Base-by-base conservation (phyloP, 2,329 filamentous ascomycete genomes). In the Monilinia aucupariae region DNA sequence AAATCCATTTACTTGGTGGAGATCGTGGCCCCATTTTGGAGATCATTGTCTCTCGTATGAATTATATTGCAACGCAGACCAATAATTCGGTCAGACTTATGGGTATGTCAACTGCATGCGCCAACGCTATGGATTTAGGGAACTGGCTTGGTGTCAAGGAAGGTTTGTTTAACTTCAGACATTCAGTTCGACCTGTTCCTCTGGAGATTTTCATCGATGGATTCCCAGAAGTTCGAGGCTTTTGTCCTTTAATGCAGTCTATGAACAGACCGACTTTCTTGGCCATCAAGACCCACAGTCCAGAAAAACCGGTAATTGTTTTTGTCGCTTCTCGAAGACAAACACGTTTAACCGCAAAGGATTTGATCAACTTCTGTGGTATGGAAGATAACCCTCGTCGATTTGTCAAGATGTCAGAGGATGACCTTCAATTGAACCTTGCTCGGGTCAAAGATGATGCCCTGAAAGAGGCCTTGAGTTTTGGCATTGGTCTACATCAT, bases 51-150 rank as follows among this genome's bases (percentile, higher is more conserved):
- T 88, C 85, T 43, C 84, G 85, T 70, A 97, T 99, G 96, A 99
- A 99, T 75, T 99, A 97, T 75, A 99, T 99, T 71, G 94, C 93
- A 1, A 90, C 92, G 2, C 92, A 96, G 66, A 96, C 91, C 48
- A 92, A 96, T 72, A 91, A 88, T 59, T 85, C 91, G 0, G 93
- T 99, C 27, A 85, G 94, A 5, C 80, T 99, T 6, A 82, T 99
- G 66, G 94, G 94, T n/a, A 99, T 99, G 96, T 99, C 94, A 2
- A 99, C 94, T 22, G 96, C 94, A 12, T 97, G 93, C 71, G 94
- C 94, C 17, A 99, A 99, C 73, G 94, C 96, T 2, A 90, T 85
- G 17, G 96, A 99, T 74, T 81, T 99, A 43, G 96, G 84, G 2
- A 97, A 96, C 72, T 99, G 94, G 94, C 83, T 99, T 3, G 94